Conservation (phyloP, 176 grass and related monocot species). For the Chloris gayana region DNA sequence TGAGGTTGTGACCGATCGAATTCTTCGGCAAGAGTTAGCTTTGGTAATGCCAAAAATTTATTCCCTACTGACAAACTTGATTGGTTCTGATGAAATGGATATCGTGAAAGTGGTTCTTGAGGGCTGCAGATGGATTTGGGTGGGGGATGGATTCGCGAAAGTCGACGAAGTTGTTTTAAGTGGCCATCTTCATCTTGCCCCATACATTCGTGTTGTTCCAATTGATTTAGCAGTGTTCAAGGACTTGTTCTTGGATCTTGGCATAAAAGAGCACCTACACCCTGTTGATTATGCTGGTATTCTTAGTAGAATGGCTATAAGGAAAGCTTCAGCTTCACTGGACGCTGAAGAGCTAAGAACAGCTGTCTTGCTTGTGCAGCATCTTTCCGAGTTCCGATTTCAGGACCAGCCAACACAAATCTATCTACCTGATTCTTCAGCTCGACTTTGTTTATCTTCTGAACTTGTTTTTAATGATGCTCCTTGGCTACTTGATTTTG, state of each 20-base stretch:
- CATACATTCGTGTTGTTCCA: slow-evolving; percentile 95
- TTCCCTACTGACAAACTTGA: slow-evolving; percentile 75
- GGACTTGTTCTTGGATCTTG: slow-evolving; percentile 90
- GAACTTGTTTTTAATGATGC: slow-evolving; percentile 98
- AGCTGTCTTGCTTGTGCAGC: slow-evolving; percentile 79
- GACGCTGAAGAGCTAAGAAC: slow-evolving; percentile 79
- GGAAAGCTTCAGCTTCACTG: slow-evolving; percentile 71
- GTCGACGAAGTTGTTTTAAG: slow-evolving; percentile 90
- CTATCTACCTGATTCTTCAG: slow-evolving; percentile 89
- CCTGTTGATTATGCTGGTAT: slow-evolving; percentile 90
- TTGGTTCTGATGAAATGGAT: slow-evolving; percentile 98
- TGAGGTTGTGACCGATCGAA: slow-evolving; percentile 87
- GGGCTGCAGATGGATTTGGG: slow-evolving; percentile 97
- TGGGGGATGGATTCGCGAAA: slow-evolving; percentile 95
- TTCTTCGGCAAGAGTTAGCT: slow-evolving; percentile 84
- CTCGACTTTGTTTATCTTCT: slow-evolving; percentile 81
- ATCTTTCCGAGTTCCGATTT: slow-evolving; percentile 85
- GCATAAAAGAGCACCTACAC: slow-evolving; percentile 78
- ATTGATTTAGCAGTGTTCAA: slow-evolving; percentile 96
- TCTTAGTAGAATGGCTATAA: slow-evolving; percentile 77
- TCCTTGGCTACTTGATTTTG: slow-evolving; percentile 85
- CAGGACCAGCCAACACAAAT: slow-evolving; percentile 79
- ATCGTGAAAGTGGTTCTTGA: slow-evolving; percentile 94
- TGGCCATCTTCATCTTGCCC: slow-evolving; percentile 89
- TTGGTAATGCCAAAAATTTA: slow-evolving; percentile 95